Evolutionary conservation across 805 yeast genomes (phyloP).

Genomic region (Zygoascus ofunaensis): DNA sequence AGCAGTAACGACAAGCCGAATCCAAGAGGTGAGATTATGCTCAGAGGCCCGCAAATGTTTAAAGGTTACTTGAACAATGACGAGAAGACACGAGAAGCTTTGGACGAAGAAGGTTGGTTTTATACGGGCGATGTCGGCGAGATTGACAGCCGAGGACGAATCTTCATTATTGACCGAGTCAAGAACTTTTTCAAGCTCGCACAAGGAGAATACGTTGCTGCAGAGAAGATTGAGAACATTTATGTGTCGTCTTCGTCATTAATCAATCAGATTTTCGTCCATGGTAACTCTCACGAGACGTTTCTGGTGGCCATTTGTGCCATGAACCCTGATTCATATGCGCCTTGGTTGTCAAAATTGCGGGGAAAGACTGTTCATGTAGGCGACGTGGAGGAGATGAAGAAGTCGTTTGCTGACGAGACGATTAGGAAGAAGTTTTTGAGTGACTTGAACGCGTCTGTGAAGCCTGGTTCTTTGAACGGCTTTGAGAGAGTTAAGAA

Average conservation of each 20-base stretch:
- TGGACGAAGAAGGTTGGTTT: slow-evolving; percentile 57
- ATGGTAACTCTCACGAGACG: slow-evolving; percentile 53
- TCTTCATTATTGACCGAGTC: slow-evolving; percentile 61
- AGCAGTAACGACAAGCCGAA: slow-evolving; percentile 34
- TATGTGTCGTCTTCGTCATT: slow-evolving; percentile 47
- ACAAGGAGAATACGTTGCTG: slow-evolving; percentile 64
- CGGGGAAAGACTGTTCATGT: slow-evolving; percentile 24
- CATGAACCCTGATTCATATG: slow-evolving; percentile 41
- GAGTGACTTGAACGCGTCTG: slow-evolving; percentile 31
- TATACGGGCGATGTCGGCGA: slow-evolving; percentile 58
- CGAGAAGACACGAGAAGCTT: slow-evolving; percentile 43
- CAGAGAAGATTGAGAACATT: slow-evolving; percentile 62
- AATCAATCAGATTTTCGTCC: slow-evolving; percentile 47
- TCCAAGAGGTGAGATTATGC: slow-evolving; percentile 50
- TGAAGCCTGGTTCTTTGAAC: slow-evolving; percentile 34
- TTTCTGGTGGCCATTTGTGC: slow-evolving; percentile 56
- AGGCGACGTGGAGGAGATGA: slow-evolving; percentile 24
- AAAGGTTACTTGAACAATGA: slow-evolving; percentile 46
- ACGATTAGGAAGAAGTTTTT: slow-evolving; percentile 34
- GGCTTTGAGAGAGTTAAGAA: slow-evolving; percentile 61
- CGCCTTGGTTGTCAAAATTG: slow-evolving; percentile 24
- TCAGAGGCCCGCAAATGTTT: slow-evolving; percentile 60
- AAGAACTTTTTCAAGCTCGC: slow-evolving; percentile 67
- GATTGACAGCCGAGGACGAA: slow-evolving; percentile 43
- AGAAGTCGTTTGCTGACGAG: slow-evolving; percentile 25